Conservation (phyloP, 1,284 basidiomycete genomes). For the Sphagnurus paluster region DNA sequence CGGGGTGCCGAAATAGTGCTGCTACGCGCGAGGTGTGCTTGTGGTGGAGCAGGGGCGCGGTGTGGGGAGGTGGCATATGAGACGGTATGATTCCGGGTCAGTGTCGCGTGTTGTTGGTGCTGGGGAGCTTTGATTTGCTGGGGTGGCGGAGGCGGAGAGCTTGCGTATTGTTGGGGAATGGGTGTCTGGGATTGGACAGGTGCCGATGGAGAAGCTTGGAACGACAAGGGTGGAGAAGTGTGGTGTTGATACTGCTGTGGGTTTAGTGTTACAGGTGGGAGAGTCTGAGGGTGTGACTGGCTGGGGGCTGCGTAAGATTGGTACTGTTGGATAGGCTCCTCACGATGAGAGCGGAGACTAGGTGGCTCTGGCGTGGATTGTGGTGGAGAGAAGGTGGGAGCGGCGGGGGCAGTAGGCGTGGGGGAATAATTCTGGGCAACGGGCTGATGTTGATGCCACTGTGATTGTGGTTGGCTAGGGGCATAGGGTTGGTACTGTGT, state of each 20-base stretch:
- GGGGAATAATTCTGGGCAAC: conserved; percentile 17
- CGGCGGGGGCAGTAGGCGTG: conserved; percentile 14
- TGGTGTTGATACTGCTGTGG: conserved; percentile 18
- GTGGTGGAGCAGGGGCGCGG: conserved; percentile 22
- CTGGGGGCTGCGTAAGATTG: conserved; percentile 8
- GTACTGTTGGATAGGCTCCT: conserved; percentile 9
- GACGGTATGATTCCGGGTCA: conserved; percentile 20
- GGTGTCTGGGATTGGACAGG: conserved; percentile 9
- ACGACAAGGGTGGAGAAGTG: no score
- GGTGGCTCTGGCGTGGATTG: conserved; percentile 17
- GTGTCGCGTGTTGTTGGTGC: conserved; percentile 19
- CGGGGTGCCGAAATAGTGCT: conserved; percentile 38
- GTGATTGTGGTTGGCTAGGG: conserved; percentile 13
- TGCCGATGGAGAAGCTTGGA: conserved; percentile 15
- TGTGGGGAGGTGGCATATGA: conserved; percentile 32
- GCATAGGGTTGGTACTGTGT: conserved; percentile 12
- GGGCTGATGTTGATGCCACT: conserved; percentile 26
- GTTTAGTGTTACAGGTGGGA: conserved; percentile 25
- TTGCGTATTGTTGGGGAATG: conserved; percentile 14
- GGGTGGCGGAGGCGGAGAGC: conserved; percentile 17
- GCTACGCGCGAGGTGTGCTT: conserved; percentile 37
- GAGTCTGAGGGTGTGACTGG: conserved; percentile 12
- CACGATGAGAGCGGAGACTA: conserved; percentile 20
- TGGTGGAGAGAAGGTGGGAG: conserved; percentile 16
- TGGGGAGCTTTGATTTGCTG: conserved; percentile 18